Evolutionary conservation across 768 basidiomycete genomes (phyloP).

Genomic region (Hemileccinum impolitum): DNA sequence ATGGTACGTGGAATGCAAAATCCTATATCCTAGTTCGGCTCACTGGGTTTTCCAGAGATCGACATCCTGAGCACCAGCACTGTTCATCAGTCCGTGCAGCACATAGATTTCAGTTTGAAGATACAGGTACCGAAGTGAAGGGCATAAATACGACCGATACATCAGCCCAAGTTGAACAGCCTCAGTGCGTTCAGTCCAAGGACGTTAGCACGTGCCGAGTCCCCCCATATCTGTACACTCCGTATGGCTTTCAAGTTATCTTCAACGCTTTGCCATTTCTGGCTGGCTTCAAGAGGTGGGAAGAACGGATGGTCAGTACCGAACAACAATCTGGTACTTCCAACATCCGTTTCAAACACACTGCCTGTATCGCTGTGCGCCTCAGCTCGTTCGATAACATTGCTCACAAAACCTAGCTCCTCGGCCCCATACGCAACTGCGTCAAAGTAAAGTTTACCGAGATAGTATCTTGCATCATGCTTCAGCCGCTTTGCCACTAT

Average conservation of each 20-base stretch:
- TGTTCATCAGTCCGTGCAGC: slow-evolving; percentile 88
- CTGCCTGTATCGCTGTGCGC: slow-evolving; percentile 40
- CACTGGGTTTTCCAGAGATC: slow-evolving; percentile 57
- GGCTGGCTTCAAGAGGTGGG: slow-evolving; percentile 64
- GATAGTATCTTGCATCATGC: slow-evolving; percentile 81
- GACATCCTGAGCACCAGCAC: slow-evolving; percentile 92
- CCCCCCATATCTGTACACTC: slow-evolving; percentile 28
- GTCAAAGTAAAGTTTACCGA: slow-evolving; percentile 78
- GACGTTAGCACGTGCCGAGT: slow-evolving; percentile 62
- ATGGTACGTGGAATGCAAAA: slow-evolving; percentile 49
- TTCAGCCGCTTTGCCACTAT: slow-evolving; percentile 67
- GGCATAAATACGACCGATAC: slow-evolving; percentile 6
- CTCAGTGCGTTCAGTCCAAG: slow-evolving; percentile 69
- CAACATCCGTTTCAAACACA: slow-evolving; percentile 33
- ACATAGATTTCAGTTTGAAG: slow-evolving; percentile 97
- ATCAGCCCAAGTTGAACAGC: slow-evolving; percentile 54
- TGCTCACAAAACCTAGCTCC: slow-evolving; percentile 75
- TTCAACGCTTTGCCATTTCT: slow-evolving; percentile 82
- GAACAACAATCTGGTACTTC: slow-evolving; percentile 66
- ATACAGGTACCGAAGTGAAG: slow-evolving; percentile 63
- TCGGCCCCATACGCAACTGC: slow-evolving; percentile 89
- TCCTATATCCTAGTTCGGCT: background rate
- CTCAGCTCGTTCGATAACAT: slow-evolving; percentile 60
- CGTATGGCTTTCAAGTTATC: slow-evolving; percentile 83
- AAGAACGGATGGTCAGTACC: slow-evolving; percentile 93